phyloP scores from a whole-genome alignment of 2,329 filamentous ascomycete species.

The Nakataea oryzae region DNA sequence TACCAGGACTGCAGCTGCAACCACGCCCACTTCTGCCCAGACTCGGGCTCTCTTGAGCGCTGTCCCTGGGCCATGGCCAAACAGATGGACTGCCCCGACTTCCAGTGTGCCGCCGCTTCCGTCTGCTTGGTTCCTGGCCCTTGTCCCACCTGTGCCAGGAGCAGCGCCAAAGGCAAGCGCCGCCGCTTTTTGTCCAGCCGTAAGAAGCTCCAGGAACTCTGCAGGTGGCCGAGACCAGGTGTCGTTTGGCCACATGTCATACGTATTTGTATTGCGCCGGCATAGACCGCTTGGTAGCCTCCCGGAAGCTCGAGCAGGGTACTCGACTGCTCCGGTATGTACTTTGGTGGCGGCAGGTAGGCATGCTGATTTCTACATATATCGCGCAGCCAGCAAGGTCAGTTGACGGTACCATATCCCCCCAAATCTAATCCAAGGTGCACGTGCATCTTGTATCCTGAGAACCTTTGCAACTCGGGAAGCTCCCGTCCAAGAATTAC shows the following conservation, averaged over 20 bases:
- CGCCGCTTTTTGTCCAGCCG: background rate
- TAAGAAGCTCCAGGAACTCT: background rate
- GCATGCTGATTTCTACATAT: too few species aligned
- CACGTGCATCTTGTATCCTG: too few species aligned
- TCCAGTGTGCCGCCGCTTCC: background rate
- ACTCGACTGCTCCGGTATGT: background rate
- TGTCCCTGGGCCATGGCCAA: conserved; percentile 5
- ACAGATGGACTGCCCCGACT: conserved; percentile 3
- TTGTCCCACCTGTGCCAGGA: background rate
- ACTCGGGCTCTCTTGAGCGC: background rate
- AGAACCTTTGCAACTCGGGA: too few species aligned
- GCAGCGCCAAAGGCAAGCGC: background rate
- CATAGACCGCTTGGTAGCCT: background rate
- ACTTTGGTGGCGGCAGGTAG: background rate
- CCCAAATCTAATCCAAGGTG: background rate
- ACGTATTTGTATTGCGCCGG: too few species aligned
- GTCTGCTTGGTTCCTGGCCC: background rate
- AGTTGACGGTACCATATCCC: too few species aligned
- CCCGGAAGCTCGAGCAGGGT: background rate
- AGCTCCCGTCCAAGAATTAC: background rate
- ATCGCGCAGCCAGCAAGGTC: too few species aligned
- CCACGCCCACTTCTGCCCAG: background rate
- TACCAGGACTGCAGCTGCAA: conserved; percentile 1
- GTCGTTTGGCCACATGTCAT: background rate
- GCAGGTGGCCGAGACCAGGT: background rate